Evolutionary conservation across 805 yeast genomes (phyloP).

Genomic region (Peterozyma xylosa): DNA sequence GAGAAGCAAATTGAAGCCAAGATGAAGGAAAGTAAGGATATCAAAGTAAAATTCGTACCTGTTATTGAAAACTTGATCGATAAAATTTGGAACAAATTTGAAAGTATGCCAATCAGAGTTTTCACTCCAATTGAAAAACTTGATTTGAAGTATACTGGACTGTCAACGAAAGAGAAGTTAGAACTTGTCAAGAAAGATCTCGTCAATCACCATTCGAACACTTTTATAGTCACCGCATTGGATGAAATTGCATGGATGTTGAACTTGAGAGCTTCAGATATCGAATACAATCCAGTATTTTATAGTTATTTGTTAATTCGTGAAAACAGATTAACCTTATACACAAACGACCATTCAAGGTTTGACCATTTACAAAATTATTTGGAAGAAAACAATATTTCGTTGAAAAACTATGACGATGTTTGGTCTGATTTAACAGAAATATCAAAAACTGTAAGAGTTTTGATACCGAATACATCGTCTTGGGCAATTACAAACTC

Average conservation of each 20-base stretch:
- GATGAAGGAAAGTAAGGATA: slow-evolving; percentile 16
- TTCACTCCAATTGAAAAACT: slow-evolving; percentile 42
- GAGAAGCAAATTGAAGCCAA: slow-evolving; percentile 23
- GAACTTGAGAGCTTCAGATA: slow-evolving; percentile 60
- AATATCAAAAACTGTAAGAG: slow-evolving; percentile 24
- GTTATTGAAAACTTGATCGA: slow-evolving; percentile 41
- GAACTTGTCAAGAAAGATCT: slow-evolving; percentile 29
- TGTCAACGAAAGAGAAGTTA: slow-evolving; percentile 50
- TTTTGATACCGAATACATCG: slow-evolving; percentile 48
- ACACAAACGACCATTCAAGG: slow-evolving; percentile 31
- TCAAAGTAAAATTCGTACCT: slow-evolving; percentile 33
- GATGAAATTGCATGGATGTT: slow-evolving; percentile 92
- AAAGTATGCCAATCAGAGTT: slow-evolving; percentile 53
- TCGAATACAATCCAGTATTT: slow-evolving; percentile 48
- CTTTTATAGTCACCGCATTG: slow-evolving; percentile 37
- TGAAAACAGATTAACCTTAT: slow-evolving; percentile 28
- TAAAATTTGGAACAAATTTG: slow-evolving; percentile 44
- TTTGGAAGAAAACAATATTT: slow-evolving; percentile 36
- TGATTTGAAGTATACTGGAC: slow-evolving; percentile 56
- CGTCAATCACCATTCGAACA: slow-evolving; percentile 13
- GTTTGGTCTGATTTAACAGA: slow-evolving; percentile 36
- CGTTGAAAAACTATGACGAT: slow-evolving; percentile 32
- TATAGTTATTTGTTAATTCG: slow-evolving; percentile 43
- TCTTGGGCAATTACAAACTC: slow-evolving; percentile 66
- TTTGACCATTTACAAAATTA: slow-evolving; percentile 29